phyloP scores from a whole-genome alignment of 345 rosid species.

The Acer negundo region DNA sequence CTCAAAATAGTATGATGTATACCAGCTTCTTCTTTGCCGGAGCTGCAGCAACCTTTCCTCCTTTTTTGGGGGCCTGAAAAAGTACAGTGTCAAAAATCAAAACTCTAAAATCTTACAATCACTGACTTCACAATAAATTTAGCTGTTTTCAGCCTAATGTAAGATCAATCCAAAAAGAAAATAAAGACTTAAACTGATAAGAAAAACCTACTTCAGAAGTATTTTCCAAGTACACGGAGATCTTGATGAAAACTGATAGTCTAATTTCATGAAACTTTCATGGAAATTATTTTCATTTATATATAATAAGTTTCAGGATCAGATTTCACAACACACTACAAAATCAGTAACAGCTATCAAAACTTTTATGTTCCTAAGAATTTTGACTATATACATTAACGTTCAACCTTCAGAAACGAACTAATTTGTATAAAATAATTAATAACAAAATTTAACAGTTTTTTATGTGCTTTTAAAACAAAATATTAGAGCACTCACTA shows the following conservation, averaged over 20 bases:
- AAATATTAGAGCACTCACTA: not conserved
- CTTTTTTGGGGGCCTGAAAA: constrained; percentile 32
- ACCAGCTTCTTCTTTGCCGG: constrained; percentile 35
- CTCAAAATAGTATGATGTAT: not conserved
- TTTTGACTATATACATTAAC: not conserved
- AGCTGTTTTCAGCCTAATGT: not conserved
- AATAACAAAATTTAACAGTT: not conserved
- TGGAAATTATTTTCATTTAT: not conserved
- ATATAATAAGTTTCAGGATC: not conserved
- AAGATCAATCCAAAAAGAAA: not conserved
- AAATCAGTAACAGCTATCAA: too few species aligned
- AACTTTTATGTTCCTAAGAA: not conserved
- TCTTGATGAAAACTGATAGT: not conserved
- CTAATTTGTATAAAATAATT: not conserved
- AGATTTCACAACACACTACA: not conserved
- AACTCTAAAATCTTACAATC: not conserved
- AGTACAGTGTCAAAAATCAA: not conserved
- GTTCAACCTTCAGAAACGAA: not conserved
- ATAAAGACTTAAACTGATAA: too few species aligned
- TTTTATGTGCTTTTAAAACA: not conserved
- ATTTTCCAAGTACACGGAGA: not conserved
- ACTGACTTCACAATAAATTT: not conserved
- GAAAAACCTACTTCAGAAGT: too few species aligned
- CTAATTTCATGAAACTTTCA: not conserved
- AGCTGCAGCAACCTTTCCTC: constrained; percentile 23